phyloP scores from a whole-genome alignment of 257 asterid genomes.

The Nicotiana obtusifolia region DNA sequence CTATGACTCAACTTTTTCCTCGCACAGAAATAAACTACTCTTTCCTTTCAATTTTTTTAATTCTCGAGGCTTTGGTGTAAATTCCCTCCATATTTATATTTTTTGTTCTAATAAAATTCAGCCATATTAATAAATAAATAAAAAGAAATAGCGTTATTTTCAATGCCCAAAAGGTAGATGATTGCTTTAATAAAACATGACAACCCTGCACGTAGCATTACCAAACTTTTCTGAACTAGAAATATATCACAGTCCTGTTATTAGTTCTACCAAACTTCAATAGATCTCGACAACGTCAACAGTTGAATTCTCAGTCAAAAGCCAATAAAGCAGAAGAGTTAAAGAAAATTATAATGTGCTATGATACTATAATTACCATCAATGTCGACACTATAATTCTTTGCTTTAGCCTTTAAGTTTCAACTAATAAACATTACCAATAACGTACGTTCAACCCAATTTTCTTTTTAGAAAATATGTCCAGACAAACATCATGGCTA shows the following conservation, averaged over 20 bases:
- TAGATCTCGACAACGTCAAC: neutral
- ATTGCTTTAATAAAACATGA: neutral
- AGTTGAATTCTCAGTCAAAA: neutral
- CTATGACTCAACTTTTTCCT: neutral
- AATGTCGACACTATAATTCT: neutral
- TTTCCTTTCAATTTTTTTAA: too few relatives aligned
- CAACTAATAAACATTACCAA: neutral
- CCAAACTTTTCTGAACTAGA: neutral
- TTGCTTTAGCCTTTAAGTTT: neutral
- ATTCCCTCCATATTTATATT: neutral
- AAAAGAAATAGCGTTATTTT: neutral
- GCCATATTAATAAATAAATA: neutral
- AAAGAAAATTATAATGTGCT: neutral
- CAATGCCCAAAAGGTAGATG: neutral
- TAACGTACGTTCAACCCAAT: neutral
- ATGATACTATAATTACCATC: neutral
- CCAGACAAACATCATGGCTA: neutral
- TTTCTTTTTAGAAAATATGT: neutral
- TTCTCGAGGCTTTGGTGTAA: neutral
- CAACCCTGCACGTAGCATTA: neutral
- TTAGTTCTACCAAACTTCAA: neutral
- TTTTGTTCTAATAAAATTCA: neutral
- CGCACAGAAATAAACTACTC: too few relatives aligned
- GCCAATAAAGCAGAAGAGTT: neutral
- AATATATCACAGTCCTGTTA: neutral